Conservation (phyloP, 2,329 filamentous ascomycete genomes). For the Neoascochyta sp. region DNA sequence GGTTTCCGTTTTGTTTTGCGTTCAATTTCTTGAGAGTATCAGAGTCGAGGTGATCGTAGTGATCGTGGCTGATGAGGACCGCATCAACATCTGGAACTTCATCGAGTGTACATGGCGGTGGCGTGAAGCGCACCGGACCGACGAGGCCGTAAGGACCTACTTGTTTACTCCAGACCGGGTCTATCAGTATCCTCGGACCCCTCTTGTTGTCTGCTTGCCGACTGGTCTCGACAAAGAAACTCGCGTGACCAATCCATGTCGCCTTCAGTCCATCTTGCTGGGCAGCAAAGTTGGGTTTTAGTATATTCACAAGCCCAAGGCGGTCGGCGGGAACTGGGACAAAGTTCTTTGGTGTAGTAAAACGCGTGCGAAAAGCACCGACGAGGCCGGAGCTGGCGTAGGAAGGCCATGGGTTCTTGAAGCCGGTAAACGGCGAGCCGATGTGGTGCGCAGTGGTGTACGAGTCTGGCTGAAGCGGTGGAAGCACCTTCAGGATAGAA, state of each 20-base stretch:
- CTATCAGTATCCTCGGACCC: slow-evolving; percentile 48
- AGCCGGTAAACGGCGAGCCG: slow-evolving; percentile 43
- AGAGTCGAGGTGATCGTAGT: slow-evolving; percentile 55
- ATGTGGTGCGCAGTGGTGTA: slow-evolving; percentile 42
- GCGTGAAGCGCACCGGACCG: slow-evolving; percentile 53
- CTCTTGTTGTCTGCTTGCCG: slow-evolving; percentile 25
- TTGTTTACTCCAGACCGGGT: slow-evolving; percentile 52
- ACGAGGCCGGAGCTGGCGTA: slow-evolving; percentile 25
- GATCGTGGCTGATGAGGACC: slow-evolving; percentile 54
- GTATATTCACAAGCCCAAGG: slow-evolving; percentile 42
- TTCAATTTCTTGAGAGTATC: slow-evolving; percentile 45
- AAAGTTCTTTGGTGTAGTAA: slow-evolving; percentile 43
- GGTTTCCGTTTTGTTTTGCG: slow-evolving; percentile 30
- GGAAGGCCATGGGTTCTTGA: slow-evolving; percentile 52
- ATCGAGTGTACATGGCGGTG: slow-evolving; percentile 48
- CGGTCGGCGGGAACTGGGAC: slow-evolving; percentile 45
- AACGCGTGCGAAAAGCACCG: slow-evolving; percentile 35
- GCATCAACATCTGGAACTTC: slow-evolving; percentile 52
- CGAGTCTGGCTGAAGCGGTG: slow-evolving; percentile 16
- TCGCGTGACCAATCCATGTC: slow-evolving; percentile 53
- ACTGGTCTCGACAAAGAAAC: slow-evolving; percentile 47
- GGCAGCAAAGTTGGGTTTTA: slow-evolving; percentile 41
- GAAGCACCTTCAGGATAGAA: slow-evolving; percentile 13
- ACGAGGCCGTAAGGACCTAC: slow-evolving; percentile 47
- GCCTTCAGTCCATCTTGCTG: slow-evolving; percentile 38